These are phyloP conservation scores for Coemansia furcata DNA, from an alignment of 192 early-diverging fungal genomes.

Conservation along the genomic window DNA sequence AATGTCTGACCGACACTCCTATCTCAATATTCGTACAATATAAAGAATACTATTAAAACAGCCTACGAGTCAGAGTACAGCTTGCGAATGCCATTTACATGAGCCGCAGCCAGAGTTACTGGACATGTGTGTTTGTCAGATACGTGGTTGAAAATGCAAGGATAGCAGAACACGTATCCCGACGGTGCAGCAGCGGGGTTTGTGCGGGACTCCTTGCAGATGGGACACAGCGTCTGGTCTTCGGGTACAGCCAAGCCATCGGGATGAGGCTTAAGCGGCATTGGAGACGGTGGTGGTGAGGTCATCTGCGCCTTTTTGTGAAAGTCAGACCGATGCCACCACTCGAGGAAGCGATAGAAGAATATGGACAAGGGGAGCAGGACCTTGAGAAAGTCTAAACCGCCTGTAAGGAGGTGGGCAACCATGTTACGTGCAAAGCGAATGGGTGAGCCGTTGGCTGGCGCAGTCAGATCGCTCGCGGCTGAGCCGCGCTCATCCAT, in stretches of 20 bases:
- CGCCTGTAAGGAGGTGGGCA: constrained; percentile 47
- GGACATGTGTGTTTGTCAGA: constrained; percentile 74
- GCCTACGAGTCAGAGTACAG: constrained; percentile 39
- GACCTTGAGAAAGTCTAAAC: constrained; percentile 72
- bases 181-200: constrained; percentile 86
- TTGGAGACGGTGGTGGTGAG: constrained; percentile 72
- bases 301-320: constrained; percentile 53
- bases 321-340: constrained; percentile 92
- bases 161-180: constrained; percentile 94
- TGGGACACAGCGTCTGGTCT: constrained; percentile 72
- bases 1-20: neutral
- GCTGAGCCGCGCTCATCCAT: constrained; percentile 46
- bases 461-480: constrained; percentile 40
- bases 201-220: constrained; percentile 69
- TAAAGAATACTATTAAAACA: neutral
- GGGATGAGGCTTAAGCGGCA: constrained; percentile 68
- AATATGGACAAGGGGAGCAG: constrained; percentile 87
- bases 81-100: constrained; percentile 34
- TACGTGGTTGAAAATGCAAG: constrained; percentile 77
- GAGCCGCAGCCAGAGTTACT: constrained; percentile 59
- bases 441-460: constrained; percentile 40
- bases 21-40: neutral
- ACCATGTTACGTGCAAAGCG: constrained; percentile 48
- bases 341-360: constrained; percentile 92
- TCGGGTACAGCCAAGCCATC: constrained; percentile 72